Percentiles rank a stretch among this genome's conserved stretches.
Conservation (phyloP, 176 grass and related monocot genomes). For the Musa beccarii region DNA sequence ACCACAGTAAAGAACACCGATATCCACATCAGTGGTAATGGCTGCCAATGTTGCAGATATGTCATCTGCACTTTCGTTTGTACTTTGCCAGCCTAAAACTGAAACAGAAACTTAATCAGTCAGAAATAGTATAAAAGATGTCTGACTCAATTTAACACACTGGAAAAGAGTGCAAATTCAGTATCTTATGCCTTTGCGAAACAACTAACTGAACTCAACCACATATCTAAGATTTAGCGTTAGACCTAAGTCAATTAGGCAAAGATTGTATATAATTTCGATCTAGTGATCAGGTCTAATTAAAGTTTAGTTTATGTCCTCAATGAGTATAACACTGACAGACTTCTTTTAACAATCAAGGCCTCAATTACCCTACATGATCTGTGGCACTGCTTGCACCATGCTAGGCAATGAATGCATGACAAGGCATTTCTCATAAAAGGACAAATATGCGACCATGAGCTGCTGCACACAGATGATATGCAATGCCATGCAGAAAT, state of each 20-base stretch:
- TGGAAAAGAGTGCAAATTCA: not conserved
- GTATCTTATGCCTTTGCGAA: not conserved
- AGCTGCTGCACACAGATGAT: not conserved
- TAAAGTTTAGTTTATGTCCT: not conserved
- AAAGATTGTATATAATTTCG: not conserved
- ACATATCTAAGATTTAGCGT: no score
- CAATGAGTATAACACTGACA: not conserved
- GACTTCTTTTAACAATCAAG: not conserved
- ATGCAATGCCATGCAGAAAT: not conserved
- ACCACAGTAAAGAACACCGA: conserved; percentile 67
- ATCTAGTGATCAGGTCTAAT: not conserved
- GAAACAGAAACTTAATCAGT: conserved; percentile 21
- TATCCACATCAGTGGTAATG: conserved; percentile 77
- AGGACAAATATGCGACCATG: not conserved
- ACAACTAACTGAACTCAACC: no score
- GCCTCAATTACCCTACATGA: not conserved
- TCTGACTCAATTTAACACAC: not conserved
- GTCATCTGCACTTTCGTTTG: conserved; percentile 77
- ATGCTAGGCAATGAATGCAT: not conserved
- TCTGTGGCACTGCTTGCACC: no score
- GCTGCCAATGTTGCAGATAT: conserved; percentile 92
- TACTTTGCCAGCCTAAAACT: conserved; percentile 99
- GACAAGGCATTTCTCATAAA: not conserved
- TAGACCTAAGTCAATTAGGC: not conserved
- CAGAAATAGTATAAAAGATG: not conserved